phyloP scores from a whole-genome alignment of 441 rosid genomes.

The Theobroma grandiflorum region DNA sequence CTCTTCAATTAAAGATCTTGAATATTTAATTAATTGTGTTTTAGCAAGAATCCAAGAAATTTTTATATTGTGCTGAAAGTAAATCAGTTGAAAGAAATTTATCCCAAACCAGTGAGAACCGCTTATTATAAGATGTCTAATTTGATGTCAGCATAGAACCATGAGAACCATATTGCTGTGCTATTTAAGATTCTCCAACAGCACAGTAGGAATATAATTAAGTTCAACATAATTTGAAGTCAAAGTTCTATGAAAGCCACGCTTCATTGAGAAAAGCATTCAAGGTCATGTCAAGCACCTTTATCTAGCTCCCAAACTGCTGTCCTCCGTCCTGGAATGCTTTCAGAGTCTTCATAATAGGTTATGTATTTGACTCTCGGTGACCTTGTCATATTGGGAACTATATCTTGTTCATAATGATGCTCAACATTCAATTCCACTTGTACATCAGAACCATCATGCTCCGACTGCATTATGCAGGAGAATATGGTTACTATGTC shows the following conservation, averaged over 20 bases:
- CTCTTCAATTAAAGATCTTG: background rate
- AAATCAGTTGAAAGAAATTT: conserved; percentile 12
- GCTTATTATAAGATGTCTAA: conserved; percentile 1
- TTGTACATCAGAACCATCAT: conserved; percentile 94
- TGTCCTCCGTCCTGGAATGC: conserved; percentile 85
- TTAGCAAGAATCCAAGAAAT: background rate
- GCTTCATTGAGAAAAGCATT: conserved; percentile 22
- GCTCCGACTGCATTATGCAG: conserved; percentile 77
- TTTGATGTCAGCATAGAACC: background rate
- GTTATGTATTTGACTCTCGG: conserved; percentile 88
- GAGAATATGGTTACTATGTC: conserved; percentile 21
- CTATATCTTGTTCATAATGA: conserved; percentile 69
- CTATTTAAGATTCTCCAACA: conserved; percentile 19
- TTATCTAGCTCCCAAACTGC: conserved; percentile 99
- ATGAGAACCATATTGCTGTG: conserved; percentile 17
- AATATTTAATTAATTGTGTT: background rate
- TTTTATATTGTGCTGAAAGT: conserved; percentile 8
- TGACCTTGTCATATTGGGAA: conserved; percentile 88
- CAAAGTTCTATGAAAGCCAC: conserved; percentile 20
- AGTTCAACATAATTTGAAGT: conserved; percentile 15
- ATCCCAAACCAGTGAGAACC: conserved; percentile 19
- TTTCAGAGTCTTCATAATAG: conserved; percentile 92
- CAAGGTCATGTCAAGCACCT: conserved; percentile 54
- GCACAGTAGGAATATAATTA: conserved; percentile 7
- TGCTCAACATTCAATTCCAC: conserved; percentile 80